Conservation (phyloP, 2,329 filamentous ascomycete genomes). For the Colletotrichum karsti region DNA sequence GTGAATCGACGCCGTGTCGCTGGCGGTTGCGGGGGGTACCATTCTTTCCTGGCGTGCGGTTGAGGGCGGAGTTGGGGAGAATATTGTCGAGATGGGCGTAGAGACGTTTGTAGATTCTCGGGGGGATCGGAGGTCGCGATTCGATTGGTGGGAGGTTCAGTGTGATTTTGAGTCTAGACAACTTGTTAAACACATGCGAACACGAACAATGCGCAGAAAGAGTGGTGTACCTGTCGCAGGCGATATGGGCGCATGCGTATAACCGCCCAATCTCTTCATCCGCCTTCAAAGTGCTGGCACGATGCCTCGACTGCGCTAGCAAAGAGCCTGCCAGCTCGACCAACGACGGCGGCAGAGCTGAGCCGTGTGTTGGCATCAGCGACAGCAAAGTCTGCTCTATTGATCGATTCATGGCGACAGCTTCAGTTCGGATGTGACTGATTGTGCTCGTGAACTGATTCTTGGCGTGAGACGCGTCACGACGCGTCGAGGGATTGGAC, state of each 20-base stretch:
- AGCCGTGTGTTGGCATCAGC: conserved; percentile 77
- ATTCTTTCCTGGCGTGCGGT: conserved; percentile 43
- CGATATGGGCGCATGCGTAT: conserved; percentile 88
- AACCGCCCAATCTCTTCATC: conserved; percentile 89
- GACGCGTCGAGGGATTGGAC: conserved; percentile 2
- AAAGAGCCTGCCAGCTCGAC: conserved; percentile 76
- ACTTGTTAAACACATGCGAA: not conserved
- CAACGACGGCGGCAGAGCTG: conserved; percentile 73
- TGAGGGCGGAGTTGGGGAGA: conserved; percentile 56
- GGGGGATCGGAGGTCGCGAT: conserved; percentile 79
- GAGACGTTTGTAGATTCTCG: conserved; percentile 83
- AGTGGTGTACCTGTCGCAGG: conserved; percentile 78
- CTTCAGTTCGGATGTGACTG: not conserved
- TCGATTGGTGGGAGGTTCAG: conserved; percentile 82
- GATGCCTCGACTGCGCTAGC: conserved; percentile 81
- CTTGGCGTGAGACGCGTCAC: conserved; percentile 15
- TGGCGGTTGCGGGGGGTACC: conserved; percentile 40
- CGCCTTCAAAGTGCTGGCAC: conserved; percentile 79
- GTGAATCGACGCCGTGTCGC: conserved; percentile 31
- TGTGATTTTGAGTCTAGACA: conserved; percentile 70
- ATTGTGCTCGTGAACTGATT: not conserved
- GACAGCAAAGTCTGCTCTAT: conserved; percentile 78
- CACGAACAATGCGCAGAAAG: not conserved
- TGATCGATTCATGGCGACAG: conserved; percentile 72
- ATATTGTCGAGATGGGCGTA: conserved; percentile 82